phyloP scores from a whole-genome alignment of 441 rosid species.

The Pelargonium myrrhifolium region DNA sequence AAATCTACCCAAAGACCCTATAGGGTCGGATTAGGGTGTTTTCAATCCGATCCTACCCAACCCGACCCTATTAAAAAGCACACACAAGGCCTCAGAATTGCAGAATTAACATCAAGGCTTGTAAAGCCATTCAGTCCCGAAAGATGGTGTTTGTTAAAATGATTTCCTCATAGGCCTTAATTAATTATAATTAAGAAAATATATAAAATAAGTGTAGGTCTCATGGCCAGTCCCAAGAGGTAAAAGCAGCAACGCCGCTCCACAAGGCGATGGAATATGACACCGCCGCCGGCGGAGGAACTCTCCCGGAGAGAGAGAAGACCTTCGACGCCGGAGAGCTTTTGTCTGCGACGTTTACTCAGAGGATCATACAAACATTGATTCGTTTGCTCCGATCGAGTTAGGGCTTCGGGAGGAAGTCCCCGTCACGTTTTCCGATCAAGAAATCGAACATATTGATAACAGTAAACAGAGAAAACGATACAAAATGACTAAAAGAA shows the following conservation, averaged over 20 bases:
- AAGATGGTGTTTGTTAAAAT: constrained; percentile 23
- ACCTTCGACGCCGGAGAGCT: constrained; percentile 21
- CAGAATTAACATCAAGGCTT: constrained; percentile 28
- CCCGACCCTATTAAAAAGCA: too few relatives aligned
- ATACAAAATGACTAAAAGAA: too few relatives aligned
- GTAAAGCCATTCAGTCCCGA: constrained; percentile 28
- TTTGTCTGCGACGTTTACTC: constrained; percentile 36
- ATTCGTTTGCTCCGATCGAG: constrained; percentile 30
- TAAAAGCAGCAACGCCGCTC: constrained; percentile 49
- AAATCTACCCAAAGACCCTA: too few relatives aligned
- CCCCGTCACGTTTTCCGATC: constrained; percentile 28
- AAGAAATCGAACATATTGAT: too few relatives aligned
- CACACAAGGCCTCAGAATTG: constrained; percentile 29
- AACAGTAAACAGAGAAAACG: too few relatives aligned
- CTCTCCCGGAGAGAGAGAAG: constrained; percentile 11
- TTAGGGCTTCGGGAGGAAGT: constrained; percentile 21
- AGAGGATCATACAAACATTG: constrained; percentile 35
- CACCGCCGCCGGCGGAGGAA: constrained; percentile 33
- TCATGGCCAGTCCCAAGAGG: constrained; percentile 45
- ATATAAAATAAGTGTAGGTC: constrained; percentile 22
- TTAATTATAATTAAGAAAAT: neutral
- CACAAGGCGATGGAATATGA: constrained; percentile 49
- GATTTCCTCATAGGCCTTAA: constrained; percentile 27
- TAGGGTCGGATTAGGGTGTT: too few relatives aligned
- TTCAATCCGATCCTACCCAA: too few relatives aligned